Conservation (phyloP, 2,329 filamentous ascomycete genomes). For the Thelonectria olida region DNA sequence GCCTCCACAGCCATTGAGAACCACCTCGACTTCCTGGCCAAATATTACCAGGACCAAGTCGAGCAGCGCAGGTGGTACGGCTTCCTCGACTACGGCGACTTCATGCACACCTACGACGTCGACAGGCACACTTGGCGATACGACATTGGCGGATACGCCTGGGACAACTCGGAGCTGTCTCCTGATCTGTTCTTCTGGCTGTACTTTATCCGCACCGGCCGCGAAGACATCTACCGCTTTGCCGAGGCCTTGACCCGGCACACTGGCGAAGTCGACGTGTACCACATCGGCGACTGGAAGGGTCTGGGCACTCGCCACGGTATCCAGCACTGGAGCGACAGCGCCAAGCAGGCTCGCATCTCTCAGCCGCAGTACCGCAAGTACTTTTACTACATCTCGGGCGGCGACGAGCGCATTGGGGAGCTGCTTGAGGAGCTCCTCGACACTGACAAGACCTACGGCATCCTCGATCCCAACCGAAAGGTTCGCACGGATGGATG, state of each 20-base stretch:
- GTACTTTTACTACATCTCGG: slow-evolving; percentile 64
- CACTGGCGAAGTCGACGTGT: slow-evolving; percentile 69
- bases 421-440: slow-evolving; percentile 61
- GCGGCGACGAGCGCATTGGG: slow-evolving; percentile 66
- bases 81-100: slow-evolving; percentile 69
- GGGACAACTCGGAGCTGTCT: slow-evolving; percentile 72
- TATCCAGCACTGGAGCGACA: slow-evolving; percentile 69
- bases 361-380: slow-evolving; percentile 64
- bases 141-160: slow-evolving; percentile 70
- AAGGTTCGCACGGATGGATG: slow-evolving; percentile 66
- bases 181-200: slow-evolving; percentile 71
- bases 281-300: slow-evolving; percentile 66
- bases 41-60: slow-evolving; percentile 65
- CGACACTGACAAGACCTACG: slow-evolving; percentile 62
- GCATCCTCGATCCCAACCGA: slow-evolving; percentile 63
- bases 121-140: slow-evolving; percentile 70
- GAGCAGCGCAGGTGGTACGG: slow-evolving; percentile 70
- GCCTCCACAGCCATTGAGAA: slow-evolving; percentile 53
- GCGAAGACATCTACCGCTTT: slow-evolving; percentile 65
- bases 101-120: slow-evolving; percentile 69
- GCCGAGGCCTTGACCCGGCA: slow-evolving; percentile 68
- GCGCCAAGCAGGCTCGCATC: slow-evolving; percentile 69
- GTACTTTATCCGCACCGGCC: slow-evolving; percentile 68
- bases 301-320: slow-evolving; percentile 71
- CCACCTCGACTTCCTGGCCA: slow-evolving; percentile 64